These are phyloP conservation scores for Vitis cinerea DNA, from an alignment of 164 flowering plant species.

Conservation along the genomic window DNA sequence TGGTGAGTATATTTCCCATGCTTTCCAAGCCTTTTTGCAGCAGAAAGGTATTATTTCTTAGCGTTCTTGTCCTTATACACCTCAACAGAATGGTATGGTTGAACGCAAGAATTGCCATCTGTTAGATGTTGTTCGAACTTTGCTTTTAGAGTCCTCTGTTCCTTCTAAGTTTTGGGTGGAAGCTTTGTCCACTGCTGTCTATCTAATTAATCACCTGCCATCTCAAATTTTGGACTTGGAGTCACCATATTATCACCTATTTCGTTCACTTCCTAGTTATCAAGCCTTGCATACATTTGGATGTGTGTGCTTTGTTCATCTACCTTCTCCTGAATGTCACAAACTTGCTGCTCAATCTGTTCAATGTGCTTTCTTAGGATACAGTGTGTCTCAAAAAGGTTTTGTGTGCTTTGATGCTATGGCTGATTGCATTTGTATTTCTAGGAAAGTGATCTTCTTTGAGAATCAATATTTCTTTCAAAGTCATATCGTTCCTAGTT, in stretches of 20 bases:
- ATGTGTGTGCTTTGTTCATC: slow-evolving; percentile 9
- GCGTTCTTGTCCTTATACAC: not conserved
- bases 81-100: slow-evolving; percentile 1
- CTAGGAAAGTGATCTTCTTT: slow-evolving; percentile 1
- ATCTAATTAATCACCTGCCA: slow-evolving; percentile 5
- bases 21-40: not conserved
- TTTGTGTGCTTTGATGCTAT: slow-evolving; percentile 9
- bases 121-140: not conserved
- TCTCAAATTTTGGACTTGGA: not conserved
- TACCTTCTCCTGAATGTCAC: not conserved
- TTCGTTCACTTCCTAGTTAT: not conserved
- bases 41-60: not conserved
- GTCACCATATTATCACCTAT: not conserved
- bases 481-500: no score
- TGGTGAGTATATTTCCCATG: not conserved
- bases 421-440: not conserved
- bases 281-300: not conserved
- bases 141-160: not conserved
- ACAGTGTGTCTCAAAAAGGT: not conserved
- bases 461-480: not conserved
- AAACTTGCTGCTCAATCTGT: slow-evolving; percentile 8
- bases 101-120: not conserved
- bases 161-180: slow-evolving; percentile 1
- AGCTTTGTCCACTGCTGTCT: slow-evolving; percentile 2
- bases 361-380: slow-evolving; percentile 7